Base-by-base conservation (phyloP, 768 basidiomycete genomes). In the Amanita phalloides region DNA sequence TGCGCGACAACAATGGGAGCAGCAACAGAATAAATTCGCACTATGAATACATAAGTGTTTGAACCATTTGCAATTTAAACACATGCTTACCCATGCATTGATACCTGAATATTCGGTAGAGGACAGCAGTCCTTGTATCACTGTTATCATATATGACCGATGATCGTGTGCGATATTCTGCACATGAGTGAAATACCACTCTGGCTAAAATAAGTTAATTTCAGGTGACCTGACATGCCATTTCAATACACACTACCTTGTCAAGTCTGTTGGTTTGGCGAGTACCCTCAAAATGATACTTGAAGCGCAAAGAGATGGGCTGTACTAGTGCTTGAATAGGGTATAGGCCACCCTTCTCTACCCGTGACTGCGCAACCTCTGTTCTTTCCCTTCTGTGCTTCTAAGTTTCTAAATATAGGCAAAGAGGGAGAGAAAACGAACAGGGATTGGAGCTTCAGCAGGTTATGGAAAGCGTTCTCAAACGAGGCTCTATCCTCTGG, bases 121-220 rank as follows among this genome's bases (percentile, higher is more conserved):
- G 3, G 75, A 66, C 23, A 96, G 63, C 2, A 97, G 63, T 26
- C 68, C 73, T 63, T 95, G 93, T 17, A 95, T 68, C 41, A 85
- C 71, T 7, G 67, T 68, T 45, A 87, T 81, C 75, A 96, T 81
- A 65, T 97, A 94, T 2, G 73, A 65, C 23, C 79, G 75, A 55
- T 97, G 93, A 52, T 95, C 89, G 58, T 92, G 90, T 10, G 81
- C 76, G 53, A 86, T 78, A 62, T 98, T 94, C 45, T 90, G 74
- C 21, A 98, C 72, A 63, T 97, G 90, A 2, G 91, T 85, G 62
- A 98, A 89, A 60, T 90, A 97, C 90, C 94, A 98, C 65, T 98
- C 96, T 1, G 96, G 95, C 91, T 95, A 60, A 21, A 33, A 37
- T 11, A 49, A 37, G 52, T 7, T 32, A 23, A 33, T 38, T 48